Conservation (phyloP, 306 rosid species). For the Pyrus bretschneideri region DNA sequence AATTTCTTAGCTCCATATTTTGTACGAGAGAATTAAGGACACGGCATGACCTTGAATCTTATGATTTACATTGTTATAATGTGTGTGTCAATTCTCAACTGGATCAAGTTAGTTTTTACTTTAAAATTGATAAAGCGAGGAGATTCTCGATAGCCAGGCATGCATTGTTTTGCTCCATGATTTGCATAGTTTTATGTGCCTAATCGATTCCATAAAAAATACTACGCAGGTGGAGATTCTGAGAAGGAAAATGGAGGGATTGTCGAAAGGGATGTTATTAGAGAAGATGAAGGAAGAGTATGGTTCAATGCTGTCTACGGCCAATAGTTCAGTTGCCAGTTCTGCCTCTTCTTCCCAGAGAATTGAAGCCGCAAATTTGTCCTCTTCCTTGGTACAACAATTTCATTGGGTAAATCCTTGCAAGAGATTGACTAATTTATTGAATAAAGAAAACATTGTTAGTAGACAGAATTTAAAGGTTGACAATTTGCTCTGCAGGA, state of each 20-base stretch:
- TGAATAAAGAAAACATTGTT: background rate
- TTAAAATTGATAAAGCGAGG: background rate
- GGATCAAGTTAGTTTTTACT: too few species aligned
- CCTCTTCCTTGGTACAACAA: conserved; percentile 24
- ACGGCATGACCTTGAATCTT: background rate
- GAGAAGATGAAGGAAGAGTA: conserved; percentile 89
- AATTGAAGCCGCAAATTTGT: conserved; percentile 37
- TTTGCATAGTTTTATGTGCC: background rate
- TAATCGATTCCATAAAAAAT: background rate
- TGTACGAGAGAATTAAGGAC: background rate
- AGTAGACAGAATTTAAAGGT: background rate
- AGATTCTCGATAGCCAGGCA: background rate
- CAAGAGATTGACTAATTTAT: background rate
- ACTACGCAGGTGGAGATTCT: conserved; percentile 64
- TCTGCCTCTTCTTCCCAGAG: conserved; percentile 59
- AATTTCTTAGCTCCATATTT: background rate
- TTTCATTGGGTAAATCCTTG: conserved; percentile 34
- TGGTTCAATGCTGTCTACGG: conserved; percentile 62
- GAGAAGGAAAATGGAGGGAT: conserved; percentile 82
- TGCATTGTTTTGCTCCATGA: background rate
- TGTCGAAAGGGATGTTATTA: conserved; percentile 69
- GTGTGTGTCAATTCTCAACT: too few species aligned
- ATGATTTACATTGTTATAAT: background rate
- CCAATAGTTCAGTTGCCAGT: conserved; percentile 44
- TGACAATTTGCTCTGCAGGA: conserved; percentile 29